Conservation (phyloP, 257 asterid genomes). For the Rehmannia glutinosa region DNA sequence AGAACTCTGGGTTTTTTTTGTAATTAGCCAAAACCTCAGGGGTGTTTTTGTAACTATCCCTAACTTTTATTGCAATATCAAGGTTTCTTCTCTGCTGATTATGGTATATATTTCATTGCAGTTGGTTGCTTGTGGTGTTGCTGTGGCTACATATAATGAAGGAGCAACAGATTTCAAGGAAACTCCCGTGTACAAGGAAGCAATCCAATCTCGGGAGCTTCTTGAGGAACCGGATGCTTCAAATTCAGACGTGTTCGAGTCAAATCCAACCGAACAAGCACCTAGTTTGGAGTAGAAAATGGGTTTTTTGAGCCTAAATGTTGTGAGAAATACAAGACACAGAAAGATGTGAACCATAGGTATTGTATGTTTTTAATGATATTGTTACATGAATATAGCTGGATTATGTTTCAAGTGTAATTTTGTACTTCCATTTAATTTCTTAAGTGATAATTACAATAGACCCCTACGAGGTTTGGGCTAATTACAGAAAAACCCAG, state of each 20-base stretch:
- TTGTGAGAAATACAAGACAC: not conserved
- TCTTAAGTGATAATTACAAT: too few relatives aligned
- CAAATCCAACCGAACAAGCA: constrained; percentile 90
- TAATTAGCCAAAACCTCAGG: too few relatives aligned
- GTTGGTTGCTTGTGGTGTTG: constrained; percentile 80
- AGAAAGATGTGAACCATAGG: constrained; percentile 1
- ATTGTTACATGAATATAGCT: constrained; percentile 9
- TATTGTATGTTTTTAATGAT: not conserved
- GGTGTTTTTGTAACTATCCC: not conserved
- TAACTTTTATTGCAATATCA: too few relatives aligned
- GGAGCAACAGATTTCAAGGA: constrained; percentile 96
- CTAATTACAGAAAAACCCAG: too few relatives aligned
- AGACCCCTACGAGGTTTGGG: too few relatives aligned
- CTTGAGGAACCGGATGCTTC: constrained; percentile 81
- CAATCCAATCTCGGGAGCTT: constrained; percentile 69
- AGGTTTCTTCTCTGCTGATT: not conserved
- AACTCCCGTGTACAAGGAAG: constrained; percentile 81
- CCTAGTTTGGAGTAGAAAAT: constrained; percentile 71
- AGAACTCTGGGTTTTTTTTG: too few relatives aligned
- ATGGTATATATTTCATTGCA: constrained; percentile 33
- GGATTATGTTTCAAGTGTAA: constrained; percentile 3
- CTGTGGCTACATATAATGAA: constrained; percentile 73
- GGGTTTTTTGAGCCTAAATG: not conserved
- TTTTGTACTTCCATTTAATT: not conserved
- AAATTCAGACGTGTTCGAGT: constrained; percentile 72